Base-by-base conservation (phyloP, 208 protist species). In the Trypanosoma vivax region DNA sequence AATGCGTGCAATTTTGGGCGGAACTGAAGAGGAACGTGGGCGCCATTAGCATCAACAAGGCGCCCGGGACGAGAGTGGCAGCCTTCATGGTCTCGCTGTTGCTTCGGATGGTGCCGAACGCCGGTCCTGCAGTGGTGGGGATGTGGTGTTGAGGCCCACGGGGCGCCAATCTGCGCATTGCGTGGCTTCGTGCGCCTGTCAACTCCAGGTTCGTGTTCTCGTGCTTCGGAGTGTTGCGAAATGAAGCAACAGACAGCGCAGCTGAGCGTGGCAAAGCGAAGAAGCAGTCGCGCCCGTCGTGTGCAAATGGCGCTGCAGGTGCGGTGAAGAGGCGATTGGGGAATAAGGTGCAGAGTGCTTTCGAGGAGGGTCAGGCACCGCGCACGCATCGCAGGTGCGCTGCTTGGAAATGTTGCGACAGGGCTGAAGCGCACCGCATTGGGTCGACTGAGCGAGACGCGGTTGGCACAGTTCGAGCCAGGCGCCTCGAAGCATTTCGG, bases 1-100 rank as follows among this genome's bases (percentile, higher is more conserved):
- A n/a, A 63, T 56, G 43, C 35, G 2, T 63, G 5, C 47, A 43
- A 2, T 28, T 63, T 33, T 49, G 30, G 2, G 19, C 13, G 21
- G 56, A 31, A 7, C 19, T 63, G 9, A 5, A n/a, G 39, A 43
- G 7, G 25, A n/a, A 27, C 2, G 7, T 43, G 39, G 39, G 25
- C 9, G 1, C 16, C 25, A n/a, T n/a, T n/a, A n/a, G n/a, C n/a
- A n/a, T n/a, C n/a, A n/a, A n/a, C n/a, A n/a, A n/a, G n/a, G n/a
- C n/a, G n/a, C n/a, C n/a, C n/a, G n/a, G n/a, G n/a, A n/a, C n/a
- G n/a, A 38, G 33, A 38, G 33, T 38, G 13, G 33, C 33, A n/a
- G 33, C 13, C 33, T 38, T 38, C 13, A 38, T 13, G 10, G 33
- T n/a, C 33, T 38, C 33, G 10, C 33, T 38, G 9, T 38, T 13